These are phyloP conservation scores for Monilinia vaccinii-corymbosi DNA, from an alignment of 2,329 filamentous ascomycete genomes.

Conservation along the genomic window DNA sequence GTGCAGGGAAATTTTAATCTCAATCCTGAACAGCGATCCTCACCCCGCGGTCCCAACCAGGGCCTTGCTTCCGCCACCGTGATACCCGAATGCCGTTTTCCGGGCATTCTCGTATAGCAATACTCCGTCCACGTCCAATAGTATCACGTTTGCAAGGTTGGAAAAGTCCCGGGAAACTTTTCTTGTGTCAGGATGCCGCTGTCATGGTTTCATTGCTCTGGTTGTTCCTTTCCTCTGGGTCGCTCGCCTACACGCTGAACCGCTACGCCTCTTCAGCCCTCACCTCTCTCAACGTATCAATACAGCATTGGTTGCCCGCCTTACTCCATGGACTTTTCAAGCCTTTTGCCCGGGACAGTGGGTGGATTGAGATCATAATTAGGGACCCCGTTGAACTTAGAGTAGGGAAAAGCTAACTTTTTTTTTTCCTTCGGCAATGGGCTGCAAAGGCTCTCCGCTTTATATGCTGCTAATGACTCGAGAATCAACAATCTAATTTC, in stretches of 20 bases:
- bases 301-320: neutral
- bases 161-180: neutral
- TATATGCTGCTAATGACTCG: neutral
- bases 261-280: neutral
- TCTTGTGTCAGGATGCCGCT: neutral
- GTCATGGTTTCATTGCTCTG: neutral
- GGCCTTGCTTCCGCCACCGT: neutral
- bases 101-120: neutral
- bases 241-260: neutral
- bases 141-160: neutral
- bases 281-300: neutral
- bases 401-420: too few species aligned
- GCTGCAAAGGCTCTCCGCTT: neutral
- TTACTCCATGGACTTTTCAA: neutral
- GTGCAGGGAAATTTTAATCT: neutral
- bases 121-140: neutral
- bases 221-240: neutral
- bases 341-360: neutral
- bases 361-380: neutral
- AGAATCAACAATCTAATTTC: too few species aligned
- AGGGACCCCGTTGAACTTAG: neutral
- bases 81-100: neutral
- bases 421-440: too few species aligned
- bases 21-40: neutral
- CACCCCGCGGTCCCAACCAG: constrained; percentile 1